Percentiles rank a stretch among this genome's conserved stretches.
Evolutionary conservation across 179 eudicot species (phyloP).

Genomic region (Spergularia azorica): DNA sequence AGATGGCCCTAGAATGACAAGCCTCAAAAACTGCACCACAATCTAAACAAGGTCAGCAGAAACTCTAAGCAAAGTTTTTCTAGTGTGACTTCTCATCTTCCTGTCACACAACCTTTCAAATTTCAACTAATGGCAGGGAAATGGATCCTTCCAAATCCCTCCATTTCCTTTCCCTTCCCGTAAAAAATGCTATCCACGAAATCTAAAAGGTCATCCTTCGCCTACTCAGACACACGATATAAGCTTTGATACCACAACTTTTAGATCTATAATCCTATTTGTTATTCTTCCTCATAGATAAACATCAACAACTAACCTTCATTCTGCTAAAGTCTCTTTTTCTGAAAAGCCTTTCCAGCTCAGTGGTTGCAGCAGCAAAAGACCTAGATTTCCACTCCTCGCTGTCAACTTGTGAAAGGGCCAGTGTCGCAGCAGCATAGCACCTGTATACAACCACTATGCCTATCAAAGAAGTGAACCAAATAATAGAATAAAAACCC

Average conservation of each 20-base stretch:
- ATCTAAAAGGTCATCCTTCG: not conserved
- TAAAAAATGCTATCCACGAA: no score
- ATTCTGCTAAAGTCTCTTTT: slow-evolving; percentile 81
- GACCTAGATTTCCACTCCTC: slow-evolving; percentile 70
- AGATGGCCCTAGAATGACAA: not conserved
- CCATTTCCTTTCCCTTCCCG: no score
- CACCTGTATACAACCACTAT: slow-evolving; percentile 43
- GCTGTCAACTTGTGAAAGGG: slow-evolving; percentile 58
- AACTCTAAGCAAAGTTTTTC: not conserved
- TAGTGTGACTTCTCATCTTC: not conserved
- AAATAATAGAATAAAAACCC: not conserved
- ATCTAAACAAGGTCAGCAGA: not conserved
- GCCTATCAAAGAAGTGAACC: slow-evolving; percentile 1
- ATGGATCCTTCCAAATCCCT: no score
- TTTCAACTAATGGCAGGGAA: not conserved
- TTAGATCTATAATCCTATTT: not conserved
- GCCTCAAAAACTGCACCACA: not conserved
- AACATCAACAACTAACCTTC: slow-evolving; percentile 59
- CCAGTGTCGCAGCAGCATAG: slow-evolving; percentile 82
- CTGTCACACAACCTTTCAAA: not conserved
- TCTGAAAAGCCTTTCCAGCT: slow-evolving; percentile 86
- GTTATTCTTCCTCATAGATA: slow-evolving; percentile 8
- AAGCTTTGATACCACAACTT: not conserved
- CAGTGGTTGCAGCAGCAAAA: slow-evolving; percentile 88
- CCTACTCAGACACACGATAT: not conserved